Conservation (phyloP, 148 eudicot genomes). For the Euryodendron excelsum region DNA sequence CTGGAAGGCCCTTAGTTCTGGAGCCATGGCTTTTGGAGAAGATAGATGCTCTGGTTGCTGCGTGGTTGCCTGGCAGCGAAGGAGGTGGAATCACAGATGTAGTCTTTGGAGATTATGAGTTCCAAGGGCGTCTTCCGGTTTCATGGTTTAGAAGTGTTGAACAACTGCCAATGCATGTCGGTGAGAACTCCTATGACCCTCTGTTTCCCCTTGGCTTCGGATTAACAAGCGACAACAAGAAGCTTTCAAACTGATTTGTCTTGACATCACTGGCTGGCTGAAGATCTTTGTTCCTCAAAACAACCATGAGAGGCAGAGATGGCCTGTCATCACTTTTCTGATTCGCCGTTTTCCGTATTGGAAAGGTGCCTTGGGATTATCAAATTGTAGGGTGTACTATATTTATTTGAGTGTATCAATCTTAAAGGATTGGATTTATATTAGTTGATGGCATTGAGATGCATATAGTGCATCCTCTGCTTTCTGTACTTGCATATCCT, state of each 20-base stretch:
- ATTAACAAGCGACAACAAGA: conserved; percentile 41
- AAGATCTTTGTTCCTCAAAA: not conserved
- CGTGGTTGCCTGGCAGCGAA: conserved; percentile 94
- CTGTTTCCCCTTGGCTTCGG: conserved; percentile 86
- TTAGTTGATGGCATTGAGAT: not conserved
- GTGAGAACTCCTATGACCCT: conserved; percentile 53
- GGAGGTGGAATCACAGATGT: conserved; percentile 84
- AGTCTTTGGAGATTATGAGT: conserved; percentile 72
- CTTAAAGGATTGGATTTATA: not conserved
- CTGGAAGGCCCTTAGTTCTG: conserved; percentile 85
- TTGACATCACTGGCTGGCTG: not conserved
- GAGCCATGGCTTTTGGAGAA: conserved; percentile 66
- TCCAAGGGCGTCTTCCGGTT: conserved; percentile 72
- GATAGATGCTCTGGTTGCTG: conserved; percentile 76
- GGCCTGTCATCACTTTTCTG: not conserved
- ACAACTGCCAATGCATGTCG: conserved; percentile 61
- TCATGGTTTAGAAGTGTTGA: conserved; percentile 80
- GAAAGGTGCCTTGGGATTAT: not conserved
- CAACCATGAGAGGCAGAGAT: not conserved
- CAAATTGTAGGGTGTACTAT: not conserved
- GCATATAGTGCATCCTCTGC: conserved; percentile 5
- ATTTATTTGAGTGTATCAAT: not conserved
- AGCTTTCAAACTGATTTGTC: conserved; percentile 19
- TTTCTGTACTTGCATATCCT: conserved; percentile 10
- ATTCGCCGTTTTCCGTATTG: not conserved